These are phyloP conservation scores for Russula sp. DNA, from an alignment of 768 basidiomycete species.

Conservation along the genomic window DNA sequence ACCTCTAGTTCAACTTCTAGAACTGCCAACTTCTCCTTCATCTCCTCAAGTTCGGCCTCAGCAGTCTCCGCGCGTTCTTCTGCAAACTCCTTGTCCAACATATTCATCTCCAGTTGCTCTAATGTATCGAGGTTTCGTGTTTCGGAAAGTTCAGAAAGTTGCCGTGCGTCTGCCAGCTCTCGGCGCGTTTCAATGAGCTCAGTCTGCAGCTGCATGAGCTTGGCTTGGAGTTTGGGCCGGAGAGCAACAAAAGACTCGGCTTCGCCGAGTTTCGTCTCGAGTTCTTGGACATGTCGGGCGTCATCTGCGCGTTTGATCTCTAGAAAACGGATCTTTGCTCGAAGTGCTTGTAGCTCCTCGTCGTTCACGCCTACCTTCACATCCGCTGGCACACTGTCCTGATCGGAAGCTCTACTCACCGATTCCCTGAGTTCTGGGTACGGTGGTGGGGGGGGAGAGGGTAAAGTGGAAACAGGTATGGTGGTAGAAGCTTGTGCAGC, in stretches of 20 bases:
- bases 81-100: conserved; percentile 94
- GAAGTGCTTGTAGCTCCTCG: conserved; percentile 69
- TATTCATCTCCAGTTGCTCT: conserved; percentile 91
- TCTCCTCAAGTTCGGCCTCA: conserved; percentile 69
- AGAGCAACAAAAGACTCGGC: conserved; percentile 78
- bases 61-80: conserved; percentile 86
- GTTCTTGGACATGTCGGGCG: conserved; percentile 71
- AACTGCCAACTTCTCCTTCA: conserved; percentile 72
- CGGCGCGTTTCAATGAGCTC: conserved; percentile 73
- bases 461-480: background rate
- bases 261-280: conserved; percentile 80
- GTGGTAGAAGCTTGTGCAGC: conserved; percentile 19
- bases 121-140: conserved; percentile 66
- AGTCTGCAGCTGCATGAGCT: conserved; percentile 72
- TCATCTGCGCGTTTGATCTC: conserved; percentile 88
- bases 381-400: background rate
- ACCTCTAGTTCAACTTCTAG: conserved; percentile 81
- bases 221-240: conserved; percentile 87
- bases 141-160: conserved; percentile 68
- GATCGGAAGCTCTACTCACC: background rate
- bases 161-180: conserved; percentile 68
- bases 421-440: background rate
- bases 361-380: conserved; percentile 34
- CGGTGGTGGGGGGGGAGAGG: conserved; percentile 14
- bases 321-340: conserved; percentile 75